phyloP scores from a whole-genome alignment of 2,329 filamentous ascomycete species.

The Xylaria sp. region DNA sequence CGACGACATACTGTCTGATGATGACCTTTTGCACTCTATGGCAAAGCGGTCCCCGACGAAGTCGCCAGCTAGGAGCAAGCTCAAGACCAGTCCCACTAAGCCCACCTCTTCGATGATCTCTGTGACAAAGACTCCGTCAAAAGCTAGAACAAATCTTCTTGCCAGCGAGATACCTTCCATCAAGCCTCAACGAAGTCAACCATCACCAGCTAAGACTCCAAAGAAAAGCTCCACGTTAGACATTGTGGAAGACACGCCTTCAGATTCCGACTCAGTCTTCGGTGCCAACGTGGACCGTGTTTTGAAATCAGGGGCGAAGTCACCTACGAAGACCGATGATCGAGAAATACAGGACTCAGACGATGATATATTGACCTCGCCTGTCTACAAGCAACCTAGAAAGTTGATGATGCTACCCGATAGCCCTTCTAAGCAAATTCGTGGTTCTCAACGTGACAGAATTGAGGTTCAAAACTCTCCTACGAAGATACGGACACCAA shows the following conservation, averaged over 20 bases:
- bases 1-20: constrained; percentile 37
- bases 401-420: constrained; percentile 24
- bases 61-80: constrained; percentile 30
- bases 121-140: constrained; percentile 12
- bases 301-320: constrained; percentile 17
- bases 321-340: constrained; percentile 28
- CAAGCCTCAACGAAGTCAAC: constrained; percentile 16
- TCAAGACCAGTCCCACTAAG: constrained; percentile 22
- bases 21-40: constrained; percentile 26
- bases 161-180: constrained; percentile 11
- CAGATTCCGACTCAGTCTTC: neutral
- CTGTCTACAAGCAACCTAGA: constrained; percentile 33
- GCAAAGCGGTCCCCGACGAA: constrained; percentile 37
- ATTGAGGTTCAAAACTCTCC: constrained; percentile 26
- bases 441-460: constrained; percentile 16
- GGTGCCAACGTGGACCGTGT: neutral
- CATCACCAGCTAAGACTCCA: constrained; percentile 26
- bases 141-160: constrained; percentile 4
- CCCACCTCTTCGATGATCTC: constrained; percentile 18
- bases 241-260: constrained; percentile 3
- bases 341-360: constrained; percentile 52
- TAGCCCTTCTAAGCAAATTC: constrained; percentile 17
- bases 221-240: constrained; percentile 17
- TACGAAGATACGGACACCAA: constrained; percentile 19
- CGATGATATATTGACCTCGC: constrained; percentile 47